phyloP scores from a whole-genome alignment of 495 filamentous ascomycete genomes.

The Cenococcum geophilum region DNA sequence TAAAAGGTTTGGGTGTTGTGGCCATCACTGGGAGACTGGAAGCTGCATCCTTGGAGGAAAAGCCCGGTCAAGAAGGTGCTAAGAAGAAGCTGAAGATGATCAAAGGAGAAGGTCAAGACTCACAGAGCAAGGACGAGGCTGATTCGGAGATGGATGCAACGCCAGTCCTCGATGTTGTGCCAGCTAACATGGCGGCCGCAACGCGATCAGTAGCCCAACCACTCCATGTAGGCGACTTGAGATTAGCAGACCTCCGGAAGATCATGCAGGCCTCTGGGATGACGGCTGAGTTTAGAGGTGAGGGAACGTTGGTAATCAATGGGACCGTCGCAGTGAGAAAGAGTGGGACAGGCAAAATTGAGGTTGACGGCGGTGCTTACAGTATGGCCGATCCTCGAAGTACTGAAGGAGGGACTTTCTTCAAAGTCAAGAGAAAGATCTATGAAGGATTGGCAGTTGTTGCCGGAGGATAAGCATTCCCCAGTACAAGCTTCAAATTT shows the following conservation, averaged over 20 bases:
- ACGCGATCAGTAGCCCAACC: conserved; percentile 75
- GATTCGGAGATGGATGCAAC: conserved; percentile 22
- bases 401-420: conserved; percentile 43
- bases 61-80: conserved; percentile 12
- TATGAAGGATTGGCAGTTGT: conserved; percentile 81
- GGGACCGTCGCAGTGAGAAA: conserved; percentile 84
- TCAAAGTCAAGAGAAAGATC: conserved; percentile 71
- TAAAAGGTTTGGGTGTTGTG: conserved; percentile 80
- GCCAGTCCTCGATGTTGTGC: conserved; percentile 62
- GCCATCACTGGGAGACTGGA: conserved; percentile 66
- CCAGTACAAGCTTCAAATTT: background rate
- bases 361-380: conserved; percentile 64
- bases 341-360: conserved; percentile 75
- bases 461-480: conserved; percentile 51
- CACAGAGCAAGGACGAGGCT: conserved; percentile 12
- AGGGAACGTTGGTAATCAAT: conserved; percentile 86
- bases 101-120: conserved; percentile 40
- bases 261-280: conserved; percentile 77
- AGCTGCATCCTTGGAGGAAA: conserved; percentile 33
- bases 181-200: conserved; percentile 67
- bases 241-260: conserved; percentile 80
- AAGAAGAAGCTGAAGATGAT: conserved; percentile 65
- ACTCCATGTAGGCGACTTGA: conserved; percentile 88
- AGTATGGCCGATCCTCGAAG: conserved; percentile 21
- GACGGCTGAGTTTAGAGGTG: conserved; percentile 85